Conservation (phyloP, 345 rosid genomes). For the Tarenaya hassleriana region DNA sequence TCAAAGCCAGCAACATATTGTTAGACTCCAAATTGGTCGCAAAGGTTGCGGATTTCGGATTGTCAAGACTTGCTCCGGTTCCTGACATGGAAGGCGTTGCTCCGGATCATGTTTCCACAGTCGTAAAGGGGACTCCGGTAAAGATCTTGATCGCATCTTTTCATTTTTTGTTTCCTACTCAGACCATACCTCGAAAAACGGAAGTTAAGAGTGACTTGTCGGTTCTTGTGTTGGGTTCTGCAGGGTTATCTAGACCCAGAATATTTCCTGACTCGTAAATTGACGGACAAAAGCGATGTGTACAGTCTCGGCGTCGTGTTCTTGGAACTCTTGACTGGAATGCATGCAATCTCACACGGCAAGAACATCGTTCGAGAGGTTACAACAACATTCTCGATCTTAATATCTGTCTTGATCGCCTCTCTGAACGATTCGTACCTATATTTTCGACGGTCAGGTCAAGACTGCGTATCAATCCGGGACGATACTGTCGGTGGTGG, state of each 20-base stretch:
- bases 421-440: not conserved
- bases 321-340: conserved; percentile 83
- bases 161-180: too few species aligned
- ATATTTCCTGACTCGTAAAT: conserved; percentile 84
- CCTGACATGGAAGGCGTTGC: conserved; percentile 60
- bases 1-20: conserved; percentile 88
- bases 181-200: too few species aligned
- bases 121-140: conserved; percentile 93
- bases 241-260: conserved; percentile 98
- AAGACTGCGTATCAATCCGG: conserved; percentile 66
- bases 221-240: conserved; percentile 21
- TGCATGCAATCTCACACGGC: conserved; percentile 91
- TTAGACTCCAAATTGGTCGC: conserved; percentile 63
- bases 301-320: conserved; percentile 95
- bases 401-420: not conserved
- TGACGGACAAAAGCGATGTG: conserved; percentile 95
- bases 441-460: conserved; percentile 37
- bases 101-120: conserved; percentile 77
- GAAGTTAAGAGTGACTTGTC: not conserved
- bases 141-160: conserved; percentile 22
- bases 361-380: conserved; percentile 97
- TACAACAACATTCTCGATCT: conserved; percentile 7
- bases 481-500: conserved; percentile 64
- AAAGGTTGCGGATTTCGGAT: conserved; percentile 97
- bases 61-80: conserved; percentile 83